Evolutionary conservation across 2,329 filamentous ascomycete genomes (phyloP).

Genomic region (Ophiocordyceps sinensis): DNA sequence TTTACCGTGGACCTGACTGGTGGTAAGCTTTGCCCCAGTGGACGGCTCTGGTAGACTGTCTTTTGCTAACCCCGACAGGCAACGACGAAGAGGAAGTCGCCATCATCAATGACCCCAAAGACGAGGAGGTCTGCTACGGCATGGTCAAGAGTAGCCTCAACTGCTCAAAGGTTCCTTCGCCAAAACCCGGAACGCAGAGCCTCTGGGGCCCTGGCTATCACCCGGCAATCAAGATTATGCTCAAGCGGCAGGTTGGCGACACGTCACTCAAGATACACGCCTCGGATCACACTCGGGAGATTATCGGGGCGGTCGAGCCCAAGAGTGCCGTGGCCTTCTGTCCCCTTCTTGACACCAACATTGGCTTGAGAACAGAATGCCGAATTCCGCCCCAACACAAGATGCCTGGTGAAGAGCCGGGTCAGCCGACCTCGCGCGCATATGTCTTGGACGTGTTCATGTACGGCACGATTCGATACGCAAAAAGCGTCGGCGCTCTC

Average conservation of each 20-base stretch:
- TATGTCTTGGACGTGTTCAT: conserved; percentile 60
- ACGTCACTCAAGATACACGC: conserved; percentile 51
- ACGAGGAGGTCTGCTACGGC: conserved; percentile 69
- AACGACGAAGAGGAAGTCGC: conserved; percentile 41
- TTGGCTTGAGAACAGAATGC: conserved; percentile 55
- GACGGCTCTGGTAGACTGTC: conserved; percentile 6
- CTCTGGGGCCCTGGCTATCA: conserved; percentile 47
- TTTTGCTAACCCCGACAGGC: conserved; percentile 21
- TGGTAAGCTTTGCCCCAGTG: conserved; percentile 17
- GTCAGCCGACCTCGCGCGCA: conserved; percentile 43
- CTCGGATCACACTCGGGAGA: conserved; percentile 53
- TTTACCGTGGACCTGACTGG: conserved; percentile 45
- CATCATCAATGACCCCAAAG: conserved; percentile 42
- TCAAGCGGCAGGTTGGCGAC: conserved; percentile 45
- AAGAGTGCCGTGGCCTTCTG: conserved; percentile 53
- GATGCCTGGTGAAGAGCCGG: conserved; percentile 46
- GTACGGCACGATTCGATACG: conserved; percentile 59
- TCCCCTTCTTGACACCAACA: conserved; percentile 55
- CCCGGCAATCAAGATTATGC: conserved; percentile 59
- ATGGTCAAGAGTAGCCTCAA: conserved; percentile 57
- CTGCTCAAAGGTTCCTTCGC: conserved; percentile 52
- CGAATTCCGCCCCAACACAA: conserved; percentile 55
- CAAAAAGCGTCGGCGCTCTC: conserved; percentile 49
- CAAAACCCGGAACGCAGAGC: conserved; percentile 46
- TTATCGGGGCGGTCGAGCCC: conserved; percentile 64